These are phyloP conservation scores for Cordyceps cicadae DNA, from an alignment of 2,329 filamentous ascomycete species.

Conservation along the genomic window DNA sequence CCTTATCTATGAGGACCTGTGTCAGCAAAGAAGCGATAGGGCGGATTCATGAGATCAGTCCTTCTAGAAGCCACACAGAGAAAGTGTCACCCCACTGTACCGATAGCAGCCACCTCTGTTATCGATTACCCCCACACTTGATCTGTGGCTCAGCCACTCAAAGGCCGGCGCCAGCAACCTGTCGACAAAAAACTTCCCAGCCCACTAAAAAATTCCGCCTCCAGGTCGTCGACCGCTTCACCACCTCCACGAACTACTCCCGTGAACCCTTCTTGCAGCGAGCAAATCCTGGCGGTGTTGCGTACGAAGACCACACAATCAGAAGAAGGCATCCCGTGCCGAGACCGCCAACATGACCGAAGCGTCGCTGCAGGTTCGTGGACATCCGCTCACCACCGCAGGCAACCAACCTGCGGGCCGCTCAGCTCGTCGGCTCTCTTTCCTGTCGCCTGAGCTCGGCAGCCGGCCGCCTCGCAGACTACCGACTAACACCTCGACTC, in stretches of 20 bases:
- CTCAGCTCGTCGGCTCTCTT: background rate
- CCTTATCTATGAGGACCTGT: too few relatives aligned
- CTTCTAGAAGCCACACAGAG: too few relatives aligned
- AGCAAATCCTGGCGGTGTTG: background rate
- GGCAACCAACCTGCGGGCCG: background rate
- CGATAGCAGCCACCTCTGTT: background rate
- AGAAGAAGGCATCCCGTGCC: background rate
- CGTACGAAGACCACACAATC: background rate
- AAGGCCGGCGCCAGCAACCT: slow-evolving; percentile 4
- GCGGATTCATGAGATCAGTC: too few relatives aligned
- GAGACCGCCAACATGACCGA: slow-evolving; percentile 31
- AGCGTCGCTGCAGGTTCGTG: slow-evolving; percentile 39
- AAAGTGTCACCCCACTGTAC: too few relatives aligned
- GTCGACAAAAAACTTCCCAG: slow-evolving; percentile 12
- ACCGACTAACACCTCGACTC: background rate
- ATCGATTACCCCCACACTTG: slow-evolving; percentile 12
- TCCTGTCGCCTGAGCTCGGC: background rate
- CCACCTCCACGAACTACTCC: slow-evolving; percentile 1
- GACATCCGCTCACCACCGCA: slow-evolving; percentile 16
- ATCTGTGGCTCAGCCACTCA: slow-evolving; percentile 8
- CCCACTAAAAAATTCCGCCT: slow-evolving; percentile 14
- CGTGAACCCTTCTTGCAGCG: slow-evolving; percentile 2
- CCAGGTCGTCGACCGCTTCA: slow-evolving; percentile 14
- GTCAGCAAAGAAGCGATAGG: too few relatives aligned
- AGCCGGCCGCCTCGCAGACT: background rate